A percentile compares a stretch with the other conserved stretches of the same genome.
These are phyloP conservation scores for Fusarium palustre DNA, from an alignment of 2,329 filamentous ascomycete species.

Conservation along the genomic window DNA sequence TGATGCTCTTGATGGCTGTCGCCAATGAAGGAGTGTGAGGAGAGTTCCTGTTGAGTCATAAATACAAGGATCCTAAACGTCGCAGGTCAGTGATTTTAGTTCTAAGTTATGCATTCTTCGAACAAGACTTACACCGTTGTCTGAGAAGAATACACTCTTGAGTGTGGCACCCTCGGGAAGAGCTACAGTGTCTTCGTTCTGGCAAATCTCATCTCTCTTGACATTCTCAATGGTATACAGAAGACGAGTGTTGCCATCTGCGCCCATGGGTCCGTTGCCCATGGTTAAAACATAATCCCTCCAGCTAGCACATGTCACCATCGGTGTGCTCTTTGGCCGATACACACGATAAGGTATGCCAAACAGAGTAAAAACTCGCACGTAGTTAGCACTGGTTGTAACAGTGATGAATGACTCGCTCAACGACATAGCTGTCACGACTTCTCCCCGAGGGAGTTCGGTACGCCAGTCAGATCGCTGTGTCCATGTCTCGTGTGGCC, in stretches of 20 bases:
- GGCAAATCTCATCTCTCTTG: conserved; percentile 91
- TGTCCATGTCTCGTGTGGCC: conserved; percentile 97
- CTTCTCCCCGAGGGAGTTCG: conserved; percentile 86
- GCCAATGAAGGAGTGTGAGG: conserved; percentile 90
- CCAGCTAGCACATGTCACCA: conserved; percentile 94
- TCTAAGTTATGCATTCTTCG: background rate
- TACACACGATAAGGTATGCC: conserved; percentile 91
- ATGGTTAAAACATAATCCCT: conserved; percentile 96
- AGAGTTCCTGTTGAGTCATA: conserved; percentile 94
- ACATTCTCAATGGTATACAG: conserved; percentile 95
- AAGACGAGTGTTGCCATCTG: conserved; percentile 81
- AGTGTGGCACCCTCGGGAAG: conserved; percentile 79
- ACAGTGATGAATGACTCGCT: conserved; percentile 93
- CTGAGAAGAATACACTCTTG: conserved; percentile 90
- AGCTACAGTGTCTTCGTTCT: conserved; percentile 92
- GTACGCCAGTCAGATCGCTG: conserved; percentile 90
- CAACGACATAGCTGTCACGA: conserved; percentile 87
- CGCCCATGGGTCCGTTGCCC: conserved; percentile 87
- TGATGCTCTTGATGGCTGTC: conserved; percentile 81
- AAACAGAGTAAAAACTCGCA: conserved; percentile 92
- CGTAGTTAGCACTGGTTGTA: conserved; percentile 86
- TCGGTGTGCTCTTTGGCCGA: conserved; percentile 88
- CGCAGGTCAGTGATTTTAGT: conserved; percentile 6
- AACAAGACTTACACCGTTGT: conserved; percentile 75
- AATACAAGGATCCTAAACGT: conserved; percentile 84